These are phyloP conservation scores for Pseudogymnoascus sp. DNA, from an alignment of 2,329 filamentous ascomycete genomes.

Conservation along the genomic window DNA sequence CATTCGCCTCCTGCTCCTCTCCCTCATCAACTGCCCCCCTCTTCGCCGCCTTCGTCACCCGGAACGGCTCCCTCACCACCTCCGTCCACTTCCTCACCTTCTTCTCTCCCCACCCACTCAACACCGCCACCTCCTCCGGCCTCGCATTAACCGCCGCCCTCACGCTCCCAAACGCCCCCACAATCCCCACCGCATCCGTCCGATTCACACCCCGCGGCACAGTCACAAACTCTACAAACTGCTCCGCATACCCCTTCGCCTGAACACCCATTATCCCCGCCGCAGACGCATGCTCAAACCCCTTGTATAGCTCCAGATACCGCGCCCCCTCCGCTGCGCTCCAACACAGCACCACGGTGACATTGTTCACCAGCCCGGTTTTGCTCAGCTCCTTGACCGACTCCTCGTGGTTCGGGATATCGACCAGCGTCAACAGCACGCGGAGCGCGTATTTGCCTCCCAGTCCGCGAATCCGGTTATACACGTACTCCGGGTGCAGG, in stretches of 20 bases:
- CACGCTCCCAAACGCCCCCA: constrained; percentile 86
- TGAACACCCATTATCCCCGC: constrained; percentile 80
- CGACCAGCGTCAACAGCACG: constrained; percentile 81
- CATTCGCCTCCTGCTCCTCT: constrained; percentile 32
- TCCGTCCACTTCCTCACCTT: constrained; percentile 83
- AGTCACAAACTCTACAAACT: constrained; percentile 86
- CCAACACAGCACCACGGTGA: constrained; percentile 91
- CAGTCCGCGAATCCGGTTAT: constrained; percentile 78
- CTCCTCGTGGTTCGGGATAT: constrained; percentile 92
- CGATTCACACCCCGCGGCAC: constrained; percentile 87
- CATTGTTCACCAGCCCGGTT: constrained; percentile 83
- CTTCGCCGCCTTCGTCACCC: constrained; percentile 62
- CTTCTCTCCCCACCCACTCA: constrained; percentile 92
- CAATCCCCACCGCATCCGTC: constrained; percentile 81
- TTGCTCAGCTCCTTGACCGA: constrained; percentile 83
- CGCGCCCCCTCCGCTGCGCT: constrained; percentile 85
- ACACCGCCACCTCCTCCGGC: constrained; percentile 71
- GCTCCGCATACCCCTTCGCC: constrained; percentile 74
- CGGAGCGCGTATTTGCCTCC: constrained; percentile 82
- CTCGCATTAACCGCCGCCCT: constrained; percentile 80
- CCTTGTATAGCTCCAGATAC: constrained; percentile 92
- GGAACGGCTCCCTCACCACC: constrained; percentile 77
- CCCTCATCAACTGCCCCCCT: constrained; percentile 26
- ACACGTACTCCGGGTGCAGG: constrained; percentile 95
- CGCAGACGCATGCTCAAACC: constrained; percentile 75